A percentile compares a stretch with the other conserved stretches of the same genome.
These are phyloP conservation scores for Santalum album DNA, from an alignment of 164 flowering plant genomes.

Conservation along the genomic window DNA sequence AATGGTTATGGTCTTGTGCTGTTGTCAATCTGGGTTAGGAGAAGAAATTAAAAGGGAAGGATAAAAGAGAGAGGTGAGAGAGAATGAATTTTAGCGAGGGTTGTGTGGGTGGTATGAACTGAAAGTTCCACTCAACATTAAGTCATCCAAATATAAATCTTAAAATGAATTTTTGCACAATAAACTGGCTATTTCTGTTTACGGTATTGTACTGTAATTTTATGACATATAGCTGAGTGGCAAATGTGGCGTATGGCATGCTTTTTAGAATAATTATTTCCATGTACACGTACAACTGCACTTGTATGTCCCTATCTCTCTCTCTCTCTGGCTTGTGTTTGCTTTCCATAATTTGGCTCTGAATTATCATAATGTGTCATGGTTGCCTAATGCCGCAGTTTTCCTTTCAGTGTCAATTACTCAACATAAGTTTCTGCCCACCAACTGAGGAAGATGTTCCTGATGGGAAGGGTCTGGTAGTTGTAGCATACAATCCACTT, in stretches of 20 bases:
- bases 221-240: no score
- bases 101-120: conserved; percentile 45
- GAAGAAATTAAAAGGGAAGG: conserved; percentile 41
- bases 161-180: background rate
- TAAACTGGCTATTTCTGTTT: no score
- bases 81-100: conserved; percentile 16
- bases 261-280: no score
- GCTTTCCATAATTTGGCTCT: no score
- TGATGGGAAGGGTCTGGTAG: conserved; percentile 67
- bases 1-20: conserved; percentile 39
- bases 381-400: background rate
- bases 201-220: background rate
- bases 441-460: conserved; percentile 56
- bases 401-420: conserved; percentile 53
- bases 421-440: conserved; percentile 87
- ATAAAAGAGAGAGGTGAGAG: conserved; percentile 31
- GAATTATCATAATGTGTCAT: no score
- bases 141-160: no score
- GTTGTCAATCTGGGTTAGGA: conserved; percentile 53
- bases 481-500: conserved; percentile 83
- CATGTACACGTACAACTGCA: no score
- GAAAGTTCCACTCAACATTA: background rate
- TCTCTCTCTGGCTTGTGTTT: no score
- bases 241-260: no score
- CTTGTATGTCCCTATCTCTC: no score